A percentile compares a stretch with the other conserved stretches of the same genome.
Evolutionary conservation across 73 alveolate genomes (phyloP).

Genomic region (Paraurostyla sp.): DNA sequence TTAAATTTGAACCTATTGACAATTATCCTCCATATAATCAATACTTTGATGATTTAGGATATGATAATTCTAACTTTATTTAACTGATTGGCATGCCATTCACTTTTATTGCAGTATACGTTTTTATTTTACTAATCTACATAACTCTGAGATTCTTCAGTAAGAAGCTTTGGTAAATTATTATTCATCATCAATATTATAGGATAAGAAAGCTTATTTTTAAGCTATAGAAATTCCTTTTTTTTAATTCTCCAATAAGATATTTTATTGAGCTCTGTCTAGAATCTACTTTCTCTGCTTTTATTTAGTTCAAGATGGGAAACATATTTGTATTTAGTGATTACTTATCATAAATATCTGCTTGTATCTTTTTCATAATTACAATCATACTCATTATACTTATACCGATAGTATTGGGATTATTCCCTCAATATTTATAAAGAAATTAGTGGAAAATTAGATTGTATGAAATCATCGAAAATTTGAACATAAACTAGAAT

Average conservation of each 20-base stretch:
- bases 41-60: conserved; percentile 2
- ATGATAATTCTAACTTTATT: conserved; percentile 23
- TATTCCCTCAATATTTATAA: background rate
- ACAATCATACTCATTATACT: background rate
- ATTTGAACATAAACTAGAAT: too few relatives aligned
- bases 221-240: background rate
- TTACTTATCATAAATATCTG: background rate
- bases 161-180: too few relatives aligned
- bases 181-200: too few relatives aligned
- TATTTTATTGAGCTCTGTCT: conserved; percentile 7
- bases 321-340: background rate
- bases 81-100: conserved; percentile 33
- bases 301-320: background rate
- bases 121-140: background rate
- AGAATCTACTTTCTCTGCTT: background rate
- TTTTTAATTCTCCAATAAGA: background rate
- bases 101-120: background rate
- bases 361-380: background rate
- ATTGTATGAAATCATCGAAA: background rate
- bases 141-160: too few relatives aligned
- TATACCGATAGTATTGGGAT: too few relatives aligned
- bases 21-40: background rate
- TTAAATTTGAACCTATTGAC: background rate
- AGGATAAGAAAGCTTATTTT: background rate
- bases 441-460: too few relatives aligned